Evolutionary conservation across 1,284 basidiomycete species (phyloP), one percentile per base, ranked within the genome.

Genomic region (Gomphus bonarii): DNA sequence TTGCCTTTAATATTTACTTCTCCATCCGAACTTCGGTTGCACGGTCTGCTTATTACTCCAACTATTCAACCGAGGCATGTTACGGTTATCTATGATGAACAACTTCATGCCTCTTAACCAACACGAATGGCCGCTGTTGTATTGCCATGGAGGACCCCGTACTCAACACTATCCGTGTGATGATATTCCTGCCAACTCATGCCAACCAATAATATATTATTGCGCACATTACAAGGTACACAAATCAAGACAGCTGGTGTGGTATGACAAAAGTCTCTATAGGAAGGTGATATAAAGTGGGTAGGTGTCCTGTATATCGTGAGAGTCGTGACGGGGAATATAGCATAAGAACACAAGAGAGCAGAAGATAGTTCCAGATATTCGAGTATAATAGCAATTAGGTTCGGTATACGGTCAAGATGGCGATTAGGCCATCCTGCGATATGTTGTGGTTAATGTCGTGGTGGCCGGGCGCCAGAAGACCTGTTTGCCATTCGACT

Each of bases 381-480:
- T 9, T 1, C 10, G 16, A 16, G 40, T 8, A 16, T 20, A 43
- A 4, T 43, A 16, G 18, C 18, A 20, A 11, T 54, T 20, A 54
- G 14, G 43, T 12, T 20, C 43, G 25, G 38, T 52, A 46, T 33
- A 90, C 79, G 4, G 83, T 90, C 31, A 91, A 72, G 40, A 91
- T 70, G 14, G 88, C 88, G n/a, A 90, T 78, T 36, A 75, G 76
- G 6, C 88, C 88, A 64, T 91, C 88, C 66, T 89, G 85, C 5
- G 78, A 72, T 51, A 91, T 91, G 46, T 75, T 80, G 64, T 91
- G 88, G 64, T 91, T 91, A 38, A 91, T 75, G 55, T 84, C 85
- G 69, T 78, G 70, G 55, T 71, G 78, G 9, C 88, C 88, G 30
- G 77, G 76, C 58, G 80, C 74, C 18, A 90, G 69, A 7, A 91